A percentile compares a stretch with the other conserved stretches of the same genome.
These are phyloP conservation scores for Metschnikowia lunata DNA, from an alignment of 805 yeast genomes.

Conservation along the genomic window DNA sequence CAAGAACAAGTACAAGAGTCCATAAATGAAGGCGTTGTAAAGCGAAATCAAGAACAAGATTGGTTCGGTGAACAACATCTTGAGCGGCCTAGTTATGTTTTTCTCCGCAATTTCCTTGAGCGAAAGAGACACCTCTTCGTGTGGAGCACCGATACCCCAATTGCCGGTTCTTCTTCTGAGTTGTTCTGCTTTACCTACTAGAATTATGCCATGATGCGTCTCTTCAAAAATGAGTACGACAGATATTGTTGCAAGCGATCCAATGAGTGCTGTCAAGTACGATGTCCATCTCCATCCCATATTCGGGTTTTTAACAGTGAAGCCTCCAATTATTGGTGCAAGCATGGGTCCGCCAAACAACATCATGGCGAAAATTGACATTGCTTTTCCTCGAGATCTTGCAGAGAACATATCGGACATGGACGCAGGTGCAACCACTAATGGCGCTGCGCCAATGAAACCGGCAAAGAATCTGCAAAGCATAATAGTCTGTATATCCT, in stretches of 20 bases:
- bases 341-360: conserved; percentile 30
- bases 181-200: conserved; percentile 56
- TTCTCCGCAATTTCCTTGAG: conserved; percentile 52
- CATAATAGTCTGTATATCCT: conserved; percentile 22
- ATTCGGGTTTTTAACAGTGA: conserved; percentile 48
- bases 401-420: conserved; percentile 21
- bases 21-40: conserved; percentile 77
- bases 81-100: conserved; percentile 63
- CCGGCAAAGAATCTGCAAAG: conserved; percentile 24
- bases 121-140: conserved; percentile 39
- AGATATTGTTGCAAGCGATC: conserved; percentile 37
- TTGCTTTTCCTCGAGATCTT: conserved; percentile 20
- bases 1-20: conserved; percentile 67
- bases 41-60: conserved; percentile 62
- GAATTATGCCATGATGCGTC: conserved; percentile 66
- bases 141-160: conserved; percentile 80
- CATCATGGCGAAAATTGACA: conserved; percentile 25
- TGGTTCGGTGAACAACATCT: conserved; percentile 67
- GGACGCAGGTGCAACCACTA: conserved; percentile 23
- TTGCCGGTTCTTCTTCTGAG: conserved; percentile 68
- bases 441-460: conserved; percentile 23
- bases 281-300: conserved; percentile 85
- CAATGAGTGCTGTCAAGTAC: conserved; percentile 65
- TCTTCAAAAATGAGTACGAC: conserved; percentile 52
- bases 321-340: conserved; percentile 46